A percentile compares a stretch with the other conserved stretches of the same genome.
Conservation (phyloP, 2,329 filamentous ascomycete species). For the Ophiostoma tasmaniense region DNA sequence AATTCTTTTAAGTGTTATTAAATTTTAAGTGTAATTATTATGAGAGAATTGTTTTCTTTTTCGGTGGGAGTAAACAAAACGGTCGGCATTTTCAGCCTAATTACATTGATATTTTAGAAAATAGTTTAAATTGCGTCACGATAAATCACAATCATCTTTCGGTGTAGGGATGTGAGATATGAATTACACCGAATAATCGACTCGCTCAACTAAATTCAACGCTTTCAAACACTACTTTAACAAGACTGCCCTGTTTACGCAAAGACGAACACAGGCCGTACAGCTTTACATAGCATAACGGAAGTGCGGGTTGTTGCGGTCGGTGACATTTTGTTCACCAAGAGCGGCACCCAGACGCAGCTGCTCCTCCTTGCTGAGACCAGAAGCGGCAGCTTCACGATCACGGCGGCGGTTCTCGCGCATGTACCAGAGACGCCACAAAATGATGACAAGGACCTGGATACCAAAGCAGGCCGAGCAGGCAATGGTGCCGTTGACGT, state of each 20-base stretch:
- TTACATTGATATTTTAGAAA: no score
- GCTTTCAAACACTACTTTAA: neutral
- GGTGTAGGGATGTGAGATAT: no score
- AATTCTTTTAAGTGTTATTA: no score
- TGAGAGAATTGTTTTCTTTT: no score
- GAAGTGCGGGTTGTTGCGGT: neutral
- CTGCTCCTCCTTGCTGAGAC: neutral
- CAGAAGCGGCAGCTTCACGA: neutral
- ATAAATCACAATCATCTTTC: no score
- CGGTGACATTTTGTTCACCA: neutral
- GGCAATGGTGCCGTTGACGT: neutral
- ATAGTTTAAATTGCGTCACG: no score
- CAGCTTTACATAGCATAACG: neutral
- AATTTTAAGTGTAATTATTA: no score
- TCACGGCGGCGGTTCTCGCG: neutral
- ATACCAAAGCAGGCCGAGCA: neutral
- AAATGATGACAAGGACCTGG: neutral
- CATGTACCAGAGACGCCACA: neutral
- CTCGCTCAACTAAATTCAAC: neutral
- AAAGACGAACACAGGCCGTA: neutral
- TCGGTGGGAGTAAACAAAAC: no score
- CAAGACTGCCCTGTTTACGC: neutral
- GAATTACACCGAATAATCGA: neutral
- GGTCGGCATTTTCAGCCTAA: no score
- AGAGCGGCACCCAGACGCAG: neutral